A percentile compares a stretch with the other conserved stretches of the same genome.
Evolutionary conservation across 116 monocot genomes (phyloP).

Genomic region (Iris pallida): DNA sequence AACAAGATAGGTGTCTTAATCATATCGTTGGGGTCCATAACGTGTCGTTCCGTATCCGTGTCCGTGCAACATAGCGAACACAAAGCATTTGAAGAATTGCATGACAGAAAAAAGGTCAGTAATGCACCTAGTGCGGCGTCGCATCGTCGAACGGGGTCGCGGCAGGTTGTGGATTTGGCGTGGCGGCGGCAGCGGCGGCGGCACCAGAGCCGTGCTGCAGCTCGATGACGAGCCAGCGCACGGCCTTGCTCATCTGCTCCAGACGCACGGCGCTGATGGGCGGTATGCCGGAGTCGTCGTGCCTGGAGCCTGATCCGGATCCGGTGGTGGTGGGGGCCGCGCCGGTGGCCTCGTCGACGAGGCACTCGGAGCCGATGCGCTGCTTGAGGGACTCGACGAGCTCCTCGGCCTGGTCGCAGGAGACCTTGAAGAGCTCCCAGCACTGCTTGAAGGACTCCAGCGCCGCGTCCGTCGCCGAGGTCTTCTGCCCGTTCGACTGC

Average conservation of each 20-base stretch:
- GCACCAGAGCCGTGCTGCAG: conserved; percentile 68
- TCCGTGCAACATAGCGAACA: no score
- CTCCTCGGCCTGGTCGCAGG: conserved; percentile 96
- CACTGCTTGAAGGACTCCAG: conserved; percentile 82
- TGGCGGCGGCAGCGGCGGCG: conserved; percentile 13
- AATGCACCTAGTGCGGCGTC: no score
- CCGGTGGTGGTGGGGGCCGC: conserved; percentile 13
- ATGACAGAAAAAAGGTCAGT: no score
- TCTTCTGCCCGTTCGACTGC: conserved; percentile 47
- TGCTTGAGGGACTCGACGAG: conserved; percentile 86
- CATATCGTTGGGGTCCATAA: no score
- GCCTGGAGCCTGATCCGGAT: background rate
- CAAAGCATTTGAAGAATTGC: no score
- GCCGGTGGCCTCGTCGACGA: conserved; percentile 94
- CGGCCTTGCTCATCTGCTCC: conserved; percentile 99
- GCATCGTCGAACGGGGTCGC: conserved; percentile 42
- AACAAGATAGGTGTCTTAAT: no score
- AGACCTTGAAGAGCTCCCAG: conserved; percentile 85
- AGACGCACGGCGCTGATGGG: conserved; percentile 88
- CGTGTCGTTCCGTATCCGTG: no score
- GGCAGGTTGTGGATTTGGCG: conserved; percentile 18
- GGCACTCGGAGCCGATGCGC: conserved; percentile 85
- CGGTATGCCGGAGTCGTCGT: conserved; percentile 38
- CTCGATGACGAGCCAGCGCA: conserved; percentile 91
- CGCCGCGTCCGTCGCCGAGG: conserved; percentile 50